Evolutionary conservation across 1,284 basidiomycete species (phyloP), one percentile per base, ranked within the genome.

Genomic region (Bondarzewia mesenterica): DNA sequence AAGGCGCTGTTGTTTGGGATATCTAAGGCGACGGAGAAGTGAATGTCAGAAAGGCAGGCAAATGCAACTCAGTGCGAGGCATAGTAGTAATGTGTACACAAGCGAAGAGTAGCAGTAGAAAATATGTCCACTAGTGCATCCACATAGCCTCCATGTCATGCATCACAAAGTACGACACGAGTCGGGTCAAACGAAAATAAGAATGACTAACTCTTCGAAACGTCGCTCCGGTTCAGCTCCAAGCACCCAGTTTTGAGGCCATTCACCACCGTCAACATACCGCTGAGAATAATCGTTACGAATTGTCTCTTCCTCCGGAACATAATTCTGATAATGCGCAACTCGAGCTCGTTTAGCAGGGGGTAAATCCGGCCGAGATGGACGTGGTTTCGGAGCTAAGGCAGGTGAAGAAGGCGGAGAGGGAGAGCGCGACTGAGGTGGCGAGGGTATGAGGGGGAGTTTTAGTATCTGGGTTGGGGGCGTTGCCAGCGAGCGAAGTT

Each of bases 231-330:
- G 85, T 52, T 85, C 85, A 2, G 89, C 88, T 23, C 92, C 92
- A 5, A 92, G 70, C 14, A 97, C 87, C 78, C 85, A 90, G 60
- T 95, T 85, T 64, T 93, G 90, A 2, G 92, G 90, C 81, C 90
- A 90, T 55, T 90, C 85, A 7, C 93, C 93, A 2, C 86, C 79
- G 55, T 90, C 85, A 38, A 94, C 90, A 64, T 95, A 98, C 57
- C 85, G 73, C 64, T 89, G 85, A 1, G 88, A 90, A 61, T 96
- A 95, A 69, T 98, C 93, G 62, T 96, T 98, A 46, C 93, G 76
- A 42, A 99, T 86, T 0, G 92, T 95, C 62, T 97, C 92, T 62
- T 97, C 95, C 55, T 92, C 87, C 1, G 89, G 82, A 10, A 91
- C 75, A 57, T 93, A 93, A 60, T 91, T 91, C 38, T 60, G 58